Evolutionary conservation across 257 asterid species (phyloP).

Genomic region (Lycium barbarum): DNA sequence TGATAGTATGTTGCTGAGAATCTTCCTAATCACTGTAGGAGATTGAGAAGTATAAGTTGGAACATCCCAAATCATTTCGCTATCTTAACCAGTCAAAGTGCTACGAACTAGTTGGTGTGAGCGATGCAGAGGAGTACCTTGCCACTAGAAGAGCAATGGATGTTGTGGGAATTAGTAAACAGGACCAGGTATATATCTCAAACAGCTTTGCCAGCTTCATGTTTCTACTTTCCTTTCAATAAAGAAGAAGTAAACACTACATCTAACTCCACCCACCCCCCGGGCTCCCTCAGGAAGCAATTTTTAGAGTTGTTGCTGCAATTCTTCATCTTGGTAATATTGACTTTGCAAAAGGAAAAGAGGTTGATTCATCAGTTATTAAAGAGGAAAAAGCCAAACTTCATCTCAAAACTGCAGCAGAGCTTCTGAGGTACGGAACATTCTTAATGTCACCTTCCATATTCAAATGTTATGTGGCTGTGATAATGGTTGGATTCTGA

Average conservation of each 20-base stretch:
- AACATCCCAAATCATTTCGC: constrained; percentile 81
- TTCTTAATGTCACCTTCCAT: constrained; percentile 42
- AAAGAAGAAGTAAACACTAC: constrained; percentile 26
- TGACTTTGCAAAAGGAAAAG: constrained; percentile 90
- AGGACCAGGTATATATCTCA: constrained; percentile 72
- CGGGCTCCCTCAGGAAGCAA: constrained; percentile 77
- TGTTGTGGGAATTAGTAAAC: constrained; percentile 85
- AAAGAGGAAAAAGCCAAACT: constrained; percentile 82
- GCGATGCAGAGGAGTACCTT: constrained; percentile 89
- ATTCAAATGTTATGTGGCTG: constrained; percentile 42
- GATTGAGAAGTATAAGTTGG: constrained; percentile 81
- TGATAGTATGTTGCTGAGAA: constrained; percentile 30
- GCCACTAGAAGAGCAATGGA: constrained; percentile 98
- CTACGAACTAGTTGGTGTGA: constrained; percentile 77
- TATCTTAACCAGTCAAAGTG: constrained; percentile 97
- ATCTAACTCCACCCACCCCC: constrained; percentile 28
- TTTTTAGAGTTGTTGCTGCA: constrained; percentile 94
- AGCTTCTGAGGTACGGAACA: constrained; percentile 77
- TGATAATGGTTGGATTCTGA: constrained; percentile 40
- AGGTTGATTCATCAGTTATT: constrained; percentile 79
- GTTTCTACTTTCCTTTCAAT: constrained; percentile 22
- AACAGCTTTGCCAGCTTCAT: constrained; percentile 17
- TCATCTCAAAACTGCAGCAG: constrained; percentile 87
- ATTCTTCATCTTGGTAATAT: constrained; percentile 94
- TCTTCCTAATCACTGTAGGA: constrained; percentile 63